Evolutionary conservation across 768 basidiomycete genomes (phyloP), one percentile per base, ranked within the genome.

Genomic region (Stropharia rugosoannulata): DNA sequence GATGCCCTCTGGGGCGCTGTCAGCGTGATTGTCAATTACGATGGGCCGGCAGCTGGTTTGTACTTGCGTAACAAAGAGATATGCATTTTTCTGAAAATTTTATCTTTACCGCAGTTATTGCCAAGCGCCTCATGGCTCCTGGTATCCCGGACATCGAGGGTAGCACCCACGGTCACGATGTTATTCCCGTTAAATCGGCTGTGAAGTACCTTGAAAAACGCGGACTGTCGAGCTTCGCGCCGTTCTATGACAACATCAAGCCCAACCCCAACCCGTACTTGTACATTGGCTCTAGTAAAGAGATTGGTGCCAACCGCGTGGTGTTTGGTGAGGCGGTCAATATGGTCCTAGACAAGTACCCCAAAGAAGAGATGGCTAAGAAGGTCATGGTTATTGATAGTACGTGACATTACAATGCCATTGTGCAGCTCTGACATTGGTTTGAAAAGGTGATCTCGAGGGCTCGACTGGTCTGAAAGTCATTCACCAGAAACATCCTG

Each of bases 361-460:
- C 77, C 64, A 90, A 86, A 70, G 88, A 90, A 67, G 90, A 92
- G 64, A 87, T 86, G 1, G 81, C 81, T 9, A 78, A 78, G 70
- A 91, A 85, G 68, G 91, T 94, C 41, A 84, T 94, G 85, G 90
- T 92, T 56, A 92, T 95, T 58, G 93, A 94, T 65, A 89, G 88
- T 86, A 59, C 51, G 86, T 76, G n/a, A 18, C 19, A 9, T 37
- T 12, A 27, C 47, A 15, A 29, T 41, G 16, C 12, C 4, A 39
- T 44, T 32, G 45, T 62, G 52, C 38, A 67, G 13, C 49, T 29
- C 42, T 38, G 37, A 57, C 35, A 32, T 13, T 38, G 50, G 0
- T 40, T 11, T 25, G 55, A 8, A 41, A 43, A 90, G 87, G 83
- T 64, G 92, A 94, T 66, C 72, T 94, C 45, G 91, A 95, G 75